These are phyloP conservation scores for Chlorella sp. DNA, from an alignment of 139 green algal species.

Conservation along the genomic window DNA sequence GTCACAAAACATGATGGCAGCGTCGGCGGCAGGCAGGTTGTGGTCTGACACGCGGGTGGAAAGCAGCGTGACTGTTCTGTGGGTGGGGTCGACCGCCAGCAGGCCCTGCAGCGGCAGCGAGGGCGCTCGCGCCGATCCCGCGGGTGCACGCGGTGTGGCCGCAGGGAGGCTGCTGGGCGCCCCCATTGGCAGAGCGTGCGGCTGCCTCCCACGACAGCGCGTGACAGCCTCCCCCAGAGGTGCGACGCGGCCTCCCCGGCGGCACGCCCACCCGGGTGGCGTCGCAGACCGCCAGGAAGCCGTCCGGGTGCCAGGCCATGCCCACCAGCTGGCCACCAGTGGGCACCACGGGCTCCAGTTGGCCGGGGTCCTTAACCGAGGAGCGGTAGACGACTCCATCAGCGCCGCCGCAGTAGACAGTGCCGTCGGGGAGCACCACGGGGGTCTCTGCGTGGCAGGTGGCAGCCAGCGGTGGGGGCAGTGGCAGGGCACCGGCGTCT, in stretches of 20 bases:
- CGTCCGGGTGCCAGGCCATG: conserved; percentile 1
- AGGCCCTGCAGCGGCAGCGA: conserved; percentile 25
- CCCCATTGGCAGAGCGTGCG: no score
- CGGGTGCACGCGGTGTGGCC: not conserved
- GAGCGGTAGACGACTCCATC: conserved; percentile 10
- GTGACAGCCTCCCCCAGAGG: no score
- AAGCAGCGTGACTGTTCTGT: conserved; percentile 18
- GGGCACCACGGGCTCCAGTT: not conserved
- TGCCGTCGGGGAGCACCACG: conserved; percentile 4
- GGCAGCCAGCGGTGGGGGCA: not conserved
- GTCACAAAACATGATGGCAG: conserved; percentile 59
- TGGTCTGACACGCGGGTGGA: conserved; percentile 21
- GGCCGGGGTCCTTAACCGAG: not conserved
- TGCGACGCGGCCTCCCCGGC: no score
- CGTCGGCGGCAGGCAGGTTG: conserved; percentile 27
- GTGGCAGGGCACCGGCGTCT: not conserved
- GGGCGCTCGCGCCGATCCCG: not conserved
- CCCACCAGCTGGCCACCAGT: conserved; percentile 1
- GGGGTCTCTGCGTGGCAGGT: conserved; percentile 28
- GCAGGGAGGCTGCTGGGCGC: no score
- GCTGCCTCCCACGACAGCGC: no score
- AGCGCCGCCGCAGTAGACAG: conserved; percentile 18
- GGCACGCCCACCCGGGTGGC: conserved; percentile 22
- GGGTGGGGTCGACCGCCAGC: conserved; percentile 34
- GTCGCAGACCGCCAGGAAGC: conserved; percentile 37